phyloP scores from a whole-genome alignment of 768 basidiomycete species.

The Mycena latifolia region DNA sequence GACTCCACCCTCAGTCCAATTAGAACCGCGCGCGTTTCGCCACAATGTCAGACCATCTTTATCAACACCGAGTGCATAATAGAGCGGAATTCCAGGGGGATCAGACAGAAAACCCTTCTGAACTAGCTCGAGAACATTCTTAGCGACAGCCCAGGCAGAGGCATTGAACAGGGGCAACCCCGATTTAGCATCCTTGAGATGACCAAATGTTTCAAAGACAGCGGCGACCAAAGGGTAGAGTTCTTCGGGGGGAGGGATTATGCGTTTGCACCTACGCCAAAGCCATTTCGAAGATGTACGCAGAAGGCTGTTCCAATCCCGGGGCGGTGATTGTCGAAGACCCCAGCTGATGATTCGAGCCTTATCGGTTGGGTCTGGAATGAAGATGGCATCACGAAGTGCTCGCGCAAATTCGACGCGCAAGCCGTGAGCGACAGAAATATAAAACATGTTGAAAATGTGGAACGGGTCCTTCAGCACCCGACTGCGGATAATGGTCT shows the following conservation, averaged over 20 bases:
- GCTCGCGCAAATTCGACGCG: slow-evolving; percentile 34
- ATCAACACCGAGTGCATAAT: too few relatives aligned
- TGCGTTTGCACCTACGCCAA: background rate
- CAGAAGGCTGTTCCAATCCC: background rate
- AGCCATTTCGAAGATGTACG: background rate
- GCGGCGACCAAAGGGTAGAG: background rate
- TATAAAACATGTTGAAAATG: slow-evolving; percentile 35
- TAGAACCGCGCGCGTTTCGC: too few relatives aligned
- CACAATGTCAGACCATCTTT: too few relatives aligned
- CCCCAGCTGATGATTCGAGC: slow-evolving; percentile 1
- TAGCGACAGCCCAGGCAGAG: too few relatives aligned
- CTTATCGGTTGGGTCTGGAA: background rate
- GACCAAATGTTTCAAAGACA: background rate
- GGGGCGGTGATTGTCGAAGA: background rate
- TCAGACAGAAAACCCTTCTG: too few relatives aligned
- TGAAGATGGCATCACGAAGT: slow-evolving; percentile 36
- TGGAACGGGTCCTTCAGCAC: slow-evolving; percentile 34
- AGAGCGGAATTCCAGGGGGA: too few relatives aligned
- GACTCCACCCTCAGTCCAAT: too few relatives aligned
- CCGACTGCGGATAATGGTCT: slow-evolving; percentile 3
- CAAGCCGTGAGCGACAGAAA: slow-evolving; percentile 35
- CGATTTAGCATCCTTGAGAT: background rate
- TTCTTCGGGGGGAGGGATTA: background rate
- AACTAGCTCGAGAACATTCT: too few relatives aligned
- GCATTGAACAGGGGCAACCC: background rate